Evolutionary conservation across 805 yeast genomes (phyloP).

Genomic region (Trichomonascus vanleenenianus): DNA sequence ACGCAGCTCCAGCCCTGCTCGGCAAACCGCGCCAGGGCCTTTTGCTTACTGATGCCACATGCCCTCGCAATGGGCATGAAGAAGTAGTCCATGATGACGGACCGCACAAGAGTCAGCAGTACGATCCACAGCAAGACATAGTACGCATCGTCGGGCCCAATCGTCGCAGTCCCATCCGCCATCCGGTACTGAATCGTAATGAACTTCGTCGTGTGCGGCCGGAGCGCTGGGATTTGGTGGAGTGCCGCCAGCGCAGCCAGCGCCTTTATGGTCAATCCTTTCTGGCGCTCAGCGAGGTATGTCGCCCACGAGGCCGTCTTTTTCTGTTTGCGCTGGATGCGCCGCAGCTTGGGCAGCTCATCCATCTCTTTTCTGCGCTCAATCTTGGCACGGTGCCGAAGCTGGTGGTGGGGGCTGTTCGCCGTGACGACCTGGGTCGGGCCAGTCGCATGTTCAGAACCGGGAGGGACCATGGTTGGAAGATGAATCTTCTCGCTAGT

Average conservation of each 20-base stretch:
- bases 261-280: slow-evolving; percentile 22
- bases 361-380: no score
- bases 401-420: no score
- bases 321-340: neutral
- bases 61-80: slow-evolving; percentile 48
- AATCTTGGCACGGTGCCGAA: no score
- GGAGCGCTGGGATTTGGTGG: slow-evolving; percentile 24
- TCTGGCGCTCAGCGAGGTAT: slow-evolving; percentile 18
- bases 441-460: no score
- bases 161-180: slow-evolving; percentile 15
- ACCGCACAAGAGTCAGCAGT: slow-evolving; percentile 49
- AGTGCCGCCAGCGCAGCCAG: slow-evolving; percentile 19
- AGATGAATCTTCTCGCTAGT: no score
- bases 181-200: slow-evolving; percentile 35
- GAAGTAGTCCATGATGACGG: slow-evolving; percentile 49
- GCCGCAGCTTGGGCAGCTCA: neutral
- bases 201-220: slow-evolving; percentile 32
- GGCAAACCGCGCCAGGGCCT: slow-evolving; percentile 60
- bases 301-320: neutral
- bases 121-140: slow-evolving; percentile 48
- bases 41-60: slow-evolving; percentile 38
- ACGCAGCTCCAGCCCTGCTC: slow-evolving; percentile 78
- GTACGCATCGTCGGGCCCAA: slow-evolving; percentile 20
- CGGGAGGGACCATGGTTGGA: no score
- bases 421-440: no score